These are phyloP conservation scores for Groenewaldozyma tartarivorans DNA, from an alignment of 805 yeast genomes.

Conservation along the genomic window DNA sequence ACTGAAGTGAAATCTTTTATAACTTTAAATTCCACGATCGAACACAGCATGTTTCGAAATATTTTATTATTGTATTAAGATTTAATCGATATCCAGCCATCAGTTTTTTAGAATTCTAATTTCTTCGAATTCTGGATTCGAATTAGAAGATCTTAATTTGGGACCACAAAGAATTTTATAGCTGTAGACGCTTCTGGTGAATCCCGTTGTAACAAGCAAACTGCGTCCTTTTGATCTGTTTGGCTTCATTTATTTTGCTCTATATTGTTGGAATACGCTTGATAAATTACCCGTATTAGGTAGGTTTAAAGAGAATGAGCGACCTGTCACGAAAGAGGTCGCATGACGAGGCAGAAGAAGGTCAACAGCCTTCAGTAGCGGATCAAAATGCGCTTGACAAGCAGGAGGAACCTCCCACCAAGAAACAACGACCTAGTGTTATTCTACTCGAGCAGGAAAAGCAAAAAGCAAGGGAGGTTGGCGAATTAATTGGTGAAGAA, in stretches of 20 bases:
- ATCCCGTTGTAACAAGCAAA: background rate
- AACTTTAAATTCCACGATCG: too few relatives aligned
- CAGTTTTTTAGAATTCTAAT: too few relatives aligned
- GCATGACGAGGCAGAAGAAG: conserved; percentile 16
- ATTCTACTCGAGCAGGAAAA: background rate
- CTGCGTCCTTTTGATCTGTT: background rate
- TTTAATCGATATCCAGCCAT: too few relatives aligned
- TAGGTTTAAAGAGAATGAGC: background rate
- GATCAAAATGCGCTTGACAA: background rate
- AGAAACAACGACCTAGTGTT: background rate
- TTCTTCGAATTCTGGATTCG: too few relatives aligned
- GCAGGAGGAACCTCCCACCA: background rate
- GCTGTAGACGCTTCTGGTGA: too few relatives aligned
- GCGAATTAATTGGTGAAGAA: background rate
- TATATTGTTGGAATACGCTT: too few relatives aligned
- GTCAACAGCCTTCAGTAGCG: conserved; percentile 7
- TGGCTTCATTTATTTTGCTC: background rate
- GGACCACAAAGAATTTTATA: too few relatives aligned
- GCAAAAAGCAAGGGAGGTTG: background rate
- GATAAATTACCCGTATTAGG: background rate
- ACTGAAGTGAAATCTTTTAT: too few relatives aligned
- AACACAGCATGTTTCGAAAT: too few relatives aligned
- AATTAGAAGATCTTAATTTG: too few relatives aligned
- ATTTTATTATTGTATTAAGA: too few relatives aligned
- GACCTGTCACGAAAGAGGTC: conserved; percentile 8